phyloP scores from a whole-genome alignment of 106 monocot genomes.

The Vanilla planifolia region DNA sequence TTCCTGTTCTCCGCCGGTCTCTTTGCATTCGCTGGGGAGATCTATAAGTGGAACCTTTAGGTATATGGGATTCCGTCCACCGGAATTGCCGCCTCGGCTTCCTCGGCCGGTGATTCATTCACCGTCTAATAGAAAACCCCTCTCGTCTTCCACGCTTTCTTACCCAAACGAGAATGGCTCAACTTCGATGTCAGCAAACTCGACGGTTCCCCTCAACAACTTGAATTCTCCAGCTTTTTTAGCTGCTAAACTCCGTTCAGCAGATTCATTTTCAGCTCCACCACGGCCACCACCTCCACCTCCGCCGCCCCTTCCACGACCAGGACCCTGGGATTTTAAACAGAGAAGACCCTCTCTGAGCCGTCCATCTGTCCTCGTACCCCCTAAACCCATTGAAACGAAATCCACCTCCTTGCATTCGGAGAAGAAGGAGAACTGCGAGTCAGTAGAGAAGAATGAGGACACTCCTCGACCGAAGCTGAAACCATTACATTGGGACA shows the following conservation, averaged over 20 bases:
- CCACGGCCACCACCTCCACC: constrained; percentile 30
- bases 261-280: not conserved
- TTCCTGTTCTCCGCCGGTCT: constrained; percentile 19
- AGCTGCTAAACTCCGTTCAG: not conserved
- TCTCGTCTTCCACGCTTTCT: constrained; percentile 30
- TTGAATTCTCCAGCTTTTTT: constrained; percentile 11
- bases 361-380: not conserved
- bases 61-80: constrained; percentile 6
- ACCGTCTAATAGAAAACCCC: constrained; percentile 34
- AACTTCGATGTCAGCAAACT: not conserved
- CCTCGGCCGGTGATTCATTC: constrained; percentile 31
- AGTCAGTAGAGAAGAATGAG: constrained; percentile 15
- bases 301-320: constrained; percentile 26
- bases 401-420: constrained; percentile 1
- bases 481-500: constrained; percentile 82
- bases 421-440: not conserved
- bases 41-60: constrained; percentile 1
- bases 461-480: constrained; percentile 40
- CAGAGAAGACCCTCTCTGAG: not conserved
- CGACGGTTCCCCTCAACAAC: not conserved
- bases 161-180: constrained; percentile 22
- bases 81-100: constrained; percentile 21
- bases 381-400: not conserved
- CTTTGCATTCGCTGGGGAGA: constrained; percentile 13
- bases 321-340: constrained; percentile 6